phyloP scores from a whole-genome alignment of 2,329 filamentous ascomycete genomes.

The Alternaria longipes region DNA sequence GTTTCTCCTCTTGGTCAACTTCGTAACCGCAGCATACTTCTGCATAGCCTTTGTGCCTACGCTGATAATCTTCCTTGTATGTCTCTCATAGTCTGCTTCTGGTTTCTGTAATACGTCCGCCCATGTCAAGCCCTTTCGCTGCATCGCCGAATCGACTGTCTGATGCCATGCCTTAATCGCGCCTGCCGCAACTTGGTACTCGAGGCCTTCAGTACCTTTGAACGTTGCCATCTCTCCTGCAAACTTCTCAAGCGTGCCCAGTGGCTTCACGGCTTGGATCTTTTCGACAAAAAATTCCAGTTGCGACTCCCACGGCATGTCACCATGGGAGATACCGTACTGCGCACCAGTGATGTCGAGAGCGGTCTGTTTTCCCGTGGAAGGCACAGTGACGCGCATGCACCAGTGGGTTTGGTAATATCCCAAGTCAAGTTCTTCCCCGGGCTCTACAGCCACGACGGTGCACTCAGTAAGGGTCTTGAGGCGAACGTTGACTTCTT shows the following conservation, averaged over 20 bases:
- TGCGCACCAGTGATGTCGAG: slow-evolving; percentile 12
- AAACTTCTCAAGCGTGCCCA: slow-evolving; percentile 6
- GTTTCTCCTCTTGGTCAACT: slow-evolving; percentile 10
- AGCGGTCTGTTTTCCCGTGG: slow-evolving; percentile 10
- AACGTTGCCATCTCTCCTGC: not conserved
- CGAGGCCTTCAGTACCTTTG: slow-evolving; percentile 5
- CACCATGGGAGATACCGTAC: slow-evolving; percentile 1
- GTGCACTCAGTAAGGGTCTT: not conserved
- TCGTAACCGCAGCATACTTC: not conserved
- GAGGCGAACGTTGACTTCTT: slow-evolving; percentile 12
- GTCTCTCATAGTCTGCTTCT: slow-evolving; percentile 1
- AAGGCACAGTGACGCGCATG: slow-evolving; percentile 7
- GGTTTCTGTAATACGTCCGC: not conserved
- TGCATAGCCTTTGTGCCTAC: slow-evolving; percentile 10
- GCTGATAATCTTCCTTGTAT: slow-evolving; percentile 7
- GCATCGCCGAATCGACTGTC: slow-evolving; percentile 8
- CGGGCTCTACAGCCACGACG: not conserved
- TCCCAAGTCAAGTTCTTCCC: not conserved
- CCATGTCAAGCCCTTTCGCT: slow-evolving; percentile 8
- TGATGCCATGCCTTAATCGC: slow-evolving; percentile 12
- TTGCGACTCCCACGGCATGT: not conserved
- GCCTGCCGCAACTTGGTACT: not conserved
- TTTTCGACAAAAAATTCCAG: not conserved
- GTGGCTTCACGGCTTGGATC: not conserved
- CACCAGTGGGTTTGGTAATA: slow-evolving; percentile 7